Base-by-base conservation (phyloP, 257 asterid species). In the Lycium barbarum region DNA sequence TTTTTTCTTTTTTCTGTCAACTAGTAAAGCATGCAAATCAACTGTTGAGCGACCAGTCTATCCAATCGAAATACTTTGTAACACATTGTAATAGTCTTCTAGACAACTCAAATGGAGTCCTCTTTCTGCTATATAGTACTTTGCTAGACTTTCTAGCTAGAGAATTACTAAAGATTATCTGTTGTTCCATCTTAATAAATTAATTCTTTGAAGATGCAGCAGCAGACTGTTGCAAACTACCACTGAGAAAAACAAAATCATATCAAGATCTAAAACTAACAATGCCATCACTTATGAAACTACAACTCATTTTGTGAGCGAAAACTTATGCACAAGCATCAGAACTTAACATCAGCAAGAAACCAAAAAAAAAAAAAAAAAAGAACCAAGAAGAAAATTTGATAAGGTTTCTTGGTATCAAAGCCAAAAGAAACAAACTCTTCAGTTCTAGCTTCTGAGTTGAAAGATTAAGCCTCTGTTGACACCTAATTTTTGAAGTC, bases 391-490 rank as follows among this genome's bases (percentile, higher is more conserved):
- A 51, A 51, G 14, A 66, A 76, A 51, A 12, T 3, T 76, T n/a
- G 63, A 22, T 22, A 51, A 7, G 47, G 47, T 76, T 51, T 7
- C 12, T 51, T 51, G 82, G 63, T 22, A 6, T 13, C 63, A 26
- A 40, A 51, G 63, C 4, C 81, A 13, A 53, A 76, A 76, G 63
- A 76, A 76, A 22, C 63, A 13, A 74, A 51, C 82, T 76, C 45
- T 51, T 76, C 47, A 14, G 51, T 76, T 43, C 79, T 71, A 71
- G 54, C n/a, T 14, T 72, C 43, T 12, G 45, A 54, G 33, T 36
- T 26, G 53, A 47, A 81, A 79, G 74, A 89, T 58, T 83, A 92
- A n/a, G n/a, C n/a, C n/a, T n/a, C n/a, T n/a, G n/a, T n/a, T n/a
- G n/a, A n/a, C n/a, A n/a, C n/a, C n/a, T n/a, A n/a, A n/a, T n/a